Evolutionary conservation across 352 stramenopile genomes (phyloP), one percentile per base, ranked within the genome.

Genomic region (Phytophthora podocarpi): DNA sequence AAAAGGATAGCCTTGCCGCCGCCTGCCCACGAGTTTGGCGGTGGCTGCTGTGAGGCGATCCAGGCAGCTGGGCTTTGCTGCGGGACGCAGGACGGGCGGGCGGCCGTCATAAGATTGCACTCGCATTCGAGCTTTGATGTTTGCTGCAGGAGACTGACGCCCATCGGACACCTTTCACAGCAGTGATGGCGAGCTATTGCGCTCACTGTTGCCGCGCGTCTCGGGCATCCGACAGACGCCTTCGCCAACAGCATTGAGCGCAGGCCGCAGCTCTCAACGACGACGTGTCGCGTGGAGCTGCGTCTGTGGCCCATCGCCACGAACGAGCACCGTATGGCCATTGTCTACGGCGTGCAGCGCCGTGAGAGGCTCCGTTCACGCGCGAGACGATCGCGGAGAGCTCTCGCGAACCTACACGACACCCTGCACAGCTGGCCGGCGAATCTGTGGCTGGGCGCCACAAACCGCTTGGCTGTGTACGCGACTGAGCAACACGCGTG

Each of bases 391-490:
- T 71, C 63, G 49, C 49, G 15, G 45, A 67, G 57, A 65, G 57
- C 63, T 67, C 50, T 63, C 50, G 57, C 57, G 57, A 65, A 34
- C 63, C 63, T 72, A 72, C 63, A 72, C 63, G 48, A 52, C 43
- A 31, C 35, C 34, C 13, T 61, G 20, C 40, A 41, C 62, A 70
- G 62, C 47, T 70, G 55, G 48, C 30, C 23, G 16, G 18, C 48
- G 32, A 48, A 57, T 49, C 55, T 65, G 62, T 70, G 62, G 55
- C 47, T 66, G 39, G 15, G 18, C 34, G 20, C 21, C 20, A 12
- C n/a, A 34, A 26, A 66, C 48, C 62, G 62, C 40, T 70, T 66
- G 45, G 62, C 52, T 56, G 62, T 66, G 62, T 70, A 26, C 62
- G 55, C 55, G 47, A 70, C 55, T 66, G 62, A 61, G 55, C 55